phyloP scores from a whole-genome alignment of 768 basidiomycete genomes.

The Suillus decipiens region DNA sequence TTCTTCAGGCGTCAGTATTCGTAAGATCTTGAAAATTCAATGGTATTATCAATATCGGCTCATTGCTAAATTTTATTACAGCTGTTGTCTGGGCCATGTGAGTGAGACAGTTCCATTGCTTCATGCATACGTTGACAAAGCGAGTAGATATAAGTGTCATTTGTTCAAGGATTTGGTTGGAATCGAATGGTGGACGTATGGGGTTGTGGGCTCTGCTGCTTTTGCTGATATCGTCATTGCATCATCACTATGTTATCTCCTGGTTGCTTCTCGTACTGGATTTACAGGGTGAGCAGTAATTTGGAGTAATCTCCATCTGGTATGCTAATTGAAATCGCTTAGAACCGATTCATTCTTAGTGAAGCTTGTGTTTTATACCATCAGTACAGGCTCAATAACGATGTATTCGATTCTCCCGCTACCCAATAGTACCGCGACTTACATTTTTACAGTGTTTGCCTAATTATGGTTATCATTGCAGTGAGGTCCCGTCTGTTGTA shows the following conservation, averaged over 20 bases:
- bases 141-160: not conserved
- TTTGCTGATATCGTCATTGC: not conserved
- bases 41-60: not conserved
- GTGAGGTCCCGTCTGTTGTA: not conserved
- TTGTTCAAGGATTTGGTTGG: not conserved
- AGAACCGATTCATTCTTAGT: not conserved
- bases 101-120: not conserved
- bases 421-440: not conserved
- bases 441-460: not conserved
- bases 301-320: not conserved
- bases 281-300: not conserved
- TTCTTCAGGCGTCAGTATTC: not conserved
- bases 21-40: not conserved
- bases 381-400: not conserved
- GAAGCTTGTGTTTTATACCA: not conserved
- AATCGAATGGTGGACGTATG: too few species aligned
- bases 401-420: not conserved
- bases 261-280: not conserved
- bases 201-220: not conserved
- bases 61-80: not conserved
- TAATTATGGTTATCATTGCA: not conserved
- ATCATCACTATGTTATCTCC: not conserved
- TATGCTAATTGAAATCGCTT: not conserved
- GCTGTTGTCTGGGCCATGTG: not conserved
- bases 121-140: not conserved